Evolutionary conservation across 2,329 filamentous ascomycete species (phyloP).

Genomic region (Ceratocystis variospora): DNA sequence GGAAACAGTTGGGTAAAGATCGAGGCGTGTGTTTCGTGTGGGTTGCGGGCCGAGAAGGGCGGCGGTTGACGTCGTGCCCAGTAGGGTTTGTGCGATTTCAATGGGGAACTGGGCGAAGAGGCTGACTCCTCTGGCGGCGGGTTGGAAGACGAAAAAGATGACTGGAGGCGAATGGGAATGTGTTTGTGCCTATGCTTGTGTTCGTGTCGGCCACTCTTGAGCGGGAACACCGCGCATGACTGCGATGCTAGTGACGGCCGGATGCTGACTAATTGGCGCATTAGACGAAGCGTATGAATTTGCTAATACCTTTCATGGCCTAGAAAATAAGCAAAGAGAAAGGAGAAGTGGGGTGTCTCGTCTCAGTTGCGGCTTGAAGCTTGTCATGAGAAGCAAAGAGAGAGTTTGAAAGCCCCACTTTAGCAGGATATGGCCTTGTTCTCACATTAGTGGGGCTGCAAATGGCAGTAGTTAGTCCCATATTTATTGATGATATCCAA

Average conservation of each 20-base stretch:
- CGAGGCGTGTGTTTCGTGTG: slow-evolving; percentile 15
- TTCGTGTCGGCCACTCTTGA: neutral
- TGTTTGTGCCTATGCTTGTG: neutral
- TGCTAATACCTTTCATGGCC: neutral
- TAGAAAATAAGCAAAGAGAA: neutral
- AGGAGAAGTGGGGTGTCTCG: neutral
- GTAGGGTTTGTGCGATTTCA: neutral
- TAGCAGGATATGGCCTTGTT: neutral
- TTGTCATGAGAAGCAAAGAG: neutral
- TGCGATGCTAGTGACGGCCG: neutral
- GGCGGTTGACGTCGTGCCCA: neutral
- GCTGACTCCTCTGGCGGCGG: neutral
- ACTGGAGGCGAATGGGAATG: neutral
- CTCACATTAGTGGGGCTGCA: neutral
- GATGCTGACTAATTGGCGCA: neutral
- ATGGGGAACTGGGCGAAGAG: neutral
- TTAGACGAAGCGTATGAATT: neutral
- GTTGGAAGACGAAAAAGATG: neutral
- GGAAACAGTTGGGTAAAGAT: slow-evolving; percentile 19
- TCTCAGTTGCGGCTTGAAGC: neutral
- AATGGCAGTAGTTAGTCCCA: neutral
- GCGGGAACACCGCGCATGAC: neutral
- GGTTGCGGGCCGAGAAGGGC: slow-evolving; percentile 6
- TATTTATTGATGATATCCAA: neutral
- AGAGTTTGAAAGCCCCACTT: neutral